These are phyloP conservation scores for Miscanthus lutarioriparius DNA, from an alignment of 176 grass and related monocot genomes.

Conservation along the genomic window DNA sequence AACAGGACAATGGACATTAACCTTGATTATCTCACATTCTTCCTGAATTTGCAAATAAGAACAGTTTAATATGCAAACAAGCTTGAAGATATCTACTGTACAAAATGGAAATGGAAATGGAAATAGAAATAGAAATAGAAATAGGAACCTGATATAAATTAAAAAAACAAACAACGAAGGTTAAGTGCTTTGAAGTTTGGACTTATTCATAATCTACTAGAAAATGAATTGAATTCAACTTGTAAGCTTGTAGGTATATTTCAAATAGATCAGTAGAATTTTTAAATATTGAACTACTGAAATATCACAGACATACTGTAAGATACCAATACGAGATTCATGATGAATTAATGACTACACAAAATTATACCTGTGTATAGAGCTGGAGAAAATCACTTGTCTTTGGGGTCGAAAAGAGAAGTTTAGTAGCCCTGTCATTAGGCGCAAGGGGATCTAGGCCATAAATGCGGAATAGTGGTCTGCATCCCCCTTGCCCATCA, in stretches of 20 bases:
- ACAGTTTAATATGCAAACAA: conserved; percentile 15
- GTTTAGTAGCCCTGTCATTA: conserved; percentile 57
- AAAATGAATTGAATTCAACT: not conserved
- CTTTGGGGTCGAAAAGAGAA: conserved; percentile 72
- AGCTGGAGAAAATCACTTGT: conserved; percentile 56
- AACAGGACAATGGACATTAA: conserved; percentile 44
- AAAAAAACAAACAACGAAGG: not conserved
- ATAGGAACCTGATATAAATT: not conserved
- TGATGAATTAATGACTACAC: conserved; percentile 6
- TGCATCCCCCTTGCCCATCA: conserved; percentile 78
- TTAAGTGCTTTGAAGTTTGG: not conserved
- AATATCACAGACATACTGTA: conserved; percentile 17
- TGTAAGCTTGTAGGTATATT: conserved; percentile 27
- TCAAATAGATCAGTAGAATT: not conserved
- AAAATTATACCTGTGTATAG: conserved; percentile 77
- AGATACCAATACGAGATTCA: not conserved
- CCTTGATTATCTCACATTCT: conserved; percentile 60
- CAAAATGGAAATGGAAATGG: not conserved
- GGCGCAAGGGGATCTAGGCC: conserved; percentile 64
- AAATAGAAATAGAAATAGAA: conserved; percentile 1
- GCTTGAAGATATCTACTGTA: not conserved
- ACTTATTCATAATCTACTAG: not conserved
- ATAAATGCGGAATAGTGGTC: conserved; percentile 73
- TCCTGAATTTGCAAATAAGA: conserved; percentile 50
- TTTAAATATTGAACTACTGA: not conserved